Conservation (phyloP, 2,329 filamentous ascomycete species). For the Penicillium brevicompactum region DNA sequence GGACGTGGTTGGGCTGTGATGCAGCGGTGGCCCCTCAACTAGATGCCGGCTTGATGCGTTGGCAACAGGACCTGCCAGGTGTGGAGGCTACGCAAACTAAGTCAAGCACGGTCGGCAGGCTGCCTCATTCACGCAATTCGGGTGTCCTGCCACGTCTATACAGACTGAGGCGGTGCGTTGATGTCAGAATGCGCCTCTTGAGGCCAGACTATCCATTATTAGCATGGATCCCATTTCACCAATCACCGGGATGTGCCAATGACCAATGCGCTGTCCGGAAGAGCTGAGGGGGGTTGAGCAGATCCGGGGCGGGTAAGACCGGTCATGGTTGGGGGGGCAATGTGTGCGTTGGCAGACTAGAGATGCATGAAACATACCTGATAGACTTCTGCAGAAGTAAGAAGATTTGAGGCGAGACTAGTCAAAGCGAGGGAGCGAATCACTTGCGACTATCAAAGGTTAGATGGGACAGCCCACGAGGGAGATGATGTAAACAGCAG, state of each 20-base stretch:
- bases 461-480: constrained; percentile 15
- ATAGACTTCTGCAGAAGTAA: constrained; percentile 33
- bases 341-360: constrained; percentile 46
- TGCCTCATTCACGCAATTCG: constrained; percentile 21
- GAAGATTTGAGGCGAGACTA: constrained; percentile 17
- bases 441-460: constrained; percentile 13
- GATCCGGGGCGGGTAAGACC: constrained; percentile 32
- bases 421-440: constrained; percentile 13
- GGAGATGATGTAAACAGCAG: constrained; percentile 19
- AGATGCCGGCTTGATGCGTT: constrained; percentile 44
- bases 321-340: constrained; percentile 29
- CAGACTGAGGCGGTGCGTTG: constrained; percentile 35
- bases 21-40: constrained; percentile 40
- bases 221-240: constrained; percentile 24
- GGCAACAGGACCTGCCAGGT: constrained; percentile 38
- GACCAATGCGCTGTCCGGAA: constrained; percentile 31
- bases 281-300: constrained; percentile 21
- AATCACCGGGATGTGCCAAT: constrained; percentile 14
- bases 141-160: constrained; percentile 29
- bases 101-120: constrained; percentile 30
- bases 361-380: constrained; percentile 42
- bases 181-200: constrained; percentile 31
- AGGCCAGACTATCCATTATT: constrained; percentile 26
- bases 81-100: constrained; percentile 25
- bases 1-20: constrained; percentile 50